Evolutionary conservation across 1,284 basidiomycete genomes (phyloP).

Genomic region (Dichomitus squalens): DNA sequence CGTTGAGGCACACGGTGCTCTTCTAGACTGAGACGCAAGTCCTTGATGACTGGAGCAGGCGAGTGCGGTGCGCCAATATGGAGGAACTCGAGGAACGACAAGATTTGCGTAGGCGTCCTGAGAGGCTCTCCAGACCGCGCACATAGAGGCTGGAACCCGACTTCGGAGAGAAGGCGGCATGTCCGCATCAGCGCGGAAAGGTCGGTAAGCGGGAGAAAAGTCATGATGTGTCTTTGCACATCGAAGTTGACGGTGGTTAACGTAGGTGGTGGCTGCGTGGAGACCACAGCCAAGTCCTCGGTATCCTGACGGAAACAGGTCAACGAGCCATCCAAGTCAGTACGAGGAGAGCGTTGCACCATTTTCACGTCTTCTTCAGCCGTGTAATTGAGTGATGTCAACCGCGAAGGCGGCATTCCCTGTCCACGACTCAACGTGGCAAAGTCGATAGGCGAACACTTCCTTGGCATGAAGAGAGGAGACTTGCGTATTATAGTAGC

Average conservation of each 20-base stretch:
- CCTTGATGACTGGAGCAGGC: slow-evolving; percentile 1
- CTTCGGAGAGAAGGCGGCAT: neutral
- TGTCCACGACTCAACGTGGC: neutral
- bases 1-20: neutral
- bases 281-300: neutral
- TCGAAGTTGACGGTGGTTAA: slow-evolving; percentile 7
- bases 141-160: neutral
- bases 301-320: neutral
- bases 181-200: slow-evolving; percentile 3
- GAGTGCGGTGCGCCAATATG: neutral
- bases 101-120: neutral
- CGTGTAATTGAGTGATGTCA: neutral
- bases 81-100: slow-evolving; percentile 1
- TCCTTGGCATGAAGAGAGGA: neutral
- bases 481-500: neutral
- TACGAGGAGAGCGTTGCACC: neutral
- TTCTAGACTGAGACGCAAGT: neutral
- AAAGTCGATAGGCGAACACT: too few relatives aligned
- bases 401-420: neutral
- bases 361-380: neutral
- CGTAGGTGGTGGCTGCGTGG: neutral
- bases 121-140: neutral
- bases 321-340: neutral
- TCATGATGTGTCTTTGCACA: slow-evolving; percentile 4
- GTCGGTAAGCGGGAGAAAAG: neutral